phyloP scores from a whole-genome alignment of 2,329 filamentous ascomycete species.

The Calonectria henricotiae region DNA sequence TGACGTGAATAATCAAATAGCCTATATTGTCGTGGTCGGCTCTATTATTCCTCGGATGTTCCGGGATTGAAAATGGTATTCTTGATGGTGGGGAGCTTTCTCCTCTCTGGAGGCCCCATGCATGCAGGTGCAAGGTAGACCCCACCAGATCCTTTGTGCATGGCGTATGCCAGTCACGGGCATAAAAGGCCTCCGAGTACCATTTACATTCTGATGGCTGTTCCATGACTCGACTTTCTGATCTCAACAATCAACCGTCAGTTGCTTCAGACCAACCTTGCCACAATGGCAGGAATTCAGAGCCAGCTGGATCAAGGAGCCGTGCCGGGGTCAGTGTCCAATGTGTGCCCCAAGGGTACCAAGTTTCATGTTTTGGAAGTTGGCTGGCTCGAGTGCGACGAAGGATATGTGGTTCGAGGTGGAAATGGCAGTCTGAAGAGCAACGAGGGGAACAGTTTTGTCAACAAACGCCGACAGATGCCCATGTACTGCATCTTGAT shows the following conservation, averaged over 20 bases:
- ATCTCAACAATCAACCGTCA: not conserved
- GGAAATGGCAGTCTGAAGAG: conserved; percentile 28
- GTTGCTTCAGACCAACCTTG: not conserved
- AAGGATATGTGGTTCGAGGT: conserved; percentile 24
- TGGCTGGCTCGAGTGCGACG: conserved; percentile 35
- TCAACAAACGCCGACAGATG: conserved; percentile 33
- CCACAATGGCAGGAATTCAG: conserved; percentile 28
- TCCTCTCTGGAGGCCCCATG: not conserved
- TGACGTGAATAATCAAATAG: conserved; percentile 12
- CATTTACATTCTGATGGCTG: not conserved
- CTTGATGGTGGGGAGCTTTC: not conserved
- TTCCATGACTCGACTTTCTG: not conserved
- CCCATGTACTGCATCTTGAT: conserved; percentile 39
- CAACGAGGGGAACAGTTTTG: conserved; percentile 19
- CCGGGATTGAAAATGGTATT: conserved; percentile 1
- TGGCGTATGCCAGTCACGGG: not conserved
- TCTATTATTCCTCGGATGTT: not conserved
- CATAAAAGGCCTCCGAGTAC: conserved; percentile 6
- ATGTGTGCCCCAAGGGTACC: conserved; percentile 27
- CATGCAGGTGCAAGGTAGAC: conserved; percentile 7
- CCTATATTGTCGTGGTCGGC: conserved; percentile 6
- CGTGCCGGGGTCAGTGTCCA: conserved; percentile 2
- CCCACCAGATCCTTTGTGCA: not conserved
- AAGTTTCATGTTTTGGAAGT: conserved; percentile 35
- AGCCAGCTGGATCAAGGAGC: conserved; percentile 27